Evolutionary conservation across 257 asterid genomes (phyloP).

Genomic region (Echites panduratus): DNA sequence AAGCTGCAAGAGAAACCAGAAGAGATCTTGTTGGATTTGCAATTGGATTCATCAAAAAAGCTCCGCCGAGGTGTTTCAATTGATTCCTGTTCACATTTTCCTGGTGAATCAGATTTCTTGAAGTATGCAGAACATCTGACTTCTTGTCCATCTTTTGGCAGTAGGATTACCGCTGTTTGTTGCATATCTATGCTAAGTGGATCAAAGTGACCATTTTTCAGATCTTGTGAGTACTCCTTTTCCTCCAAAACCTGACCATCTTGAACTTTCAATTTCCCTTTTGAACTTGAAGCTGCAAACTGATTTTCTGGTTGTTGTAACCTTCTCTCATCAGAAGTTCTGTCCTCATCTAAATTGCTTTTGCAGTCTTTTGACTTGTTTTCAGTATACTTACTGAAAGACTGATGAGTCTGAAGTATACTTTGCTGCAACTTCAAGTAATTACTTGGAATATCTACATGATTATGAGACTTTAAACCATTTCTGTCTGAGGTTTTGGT

Average conservation of each 20-base stretch:
- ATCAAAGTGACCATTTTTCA: not conserved
- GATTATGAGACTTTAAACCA: slow-evolving; percentile 22
- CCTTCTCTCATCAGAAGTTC: slow-evolving; percentile 4
- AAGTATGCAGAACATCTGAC: not conserved
- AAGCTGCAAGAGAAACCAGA: slow-evolving; percentile 18
- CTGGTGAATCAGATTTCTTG: slow-evolving; percentile 1
- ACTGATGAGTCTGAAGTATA: slow-evolving; percentile 20
- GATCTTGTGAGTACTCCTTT: not conserved
- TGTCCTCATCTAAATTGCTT: slow-evolving; percentile 7
- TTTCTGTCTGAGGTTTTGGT: slow-evolving; percentile 20
- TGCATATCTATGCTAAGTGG: not conserved
- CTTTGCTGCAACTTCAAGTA: slow-evolving; percentile 22
- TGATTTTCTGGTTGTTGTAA: not conserved
- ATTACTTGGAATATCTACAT: slow-evolving; percentile 22
- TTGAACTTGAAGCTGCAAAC: not conserved
- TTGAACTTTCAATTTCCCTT: slow-evolving; percentile 9
- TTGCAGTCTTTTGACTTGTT: slow-evolving; percentile 19
- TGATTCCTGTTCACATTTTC: not conserved
- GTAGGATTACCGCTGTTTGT: slow-evolving; percentile 3
- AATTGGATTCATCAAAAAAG: slow-evolving; percentile 22
- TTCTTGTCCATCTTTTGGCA: slow-evolving; percentile 7
- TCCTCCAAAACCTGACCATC: slow-evolving; percentile 4
- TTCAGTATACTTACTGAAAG: slow-evolving; percentile 23
- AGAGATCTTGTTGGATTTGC: slow-evolving; percentile 10
- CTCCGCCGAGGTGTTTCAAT: slow-evolving; percentile 20